Conservation (phyloP, 208 protist genomes). For the Crithidia brevicula region DNA sequence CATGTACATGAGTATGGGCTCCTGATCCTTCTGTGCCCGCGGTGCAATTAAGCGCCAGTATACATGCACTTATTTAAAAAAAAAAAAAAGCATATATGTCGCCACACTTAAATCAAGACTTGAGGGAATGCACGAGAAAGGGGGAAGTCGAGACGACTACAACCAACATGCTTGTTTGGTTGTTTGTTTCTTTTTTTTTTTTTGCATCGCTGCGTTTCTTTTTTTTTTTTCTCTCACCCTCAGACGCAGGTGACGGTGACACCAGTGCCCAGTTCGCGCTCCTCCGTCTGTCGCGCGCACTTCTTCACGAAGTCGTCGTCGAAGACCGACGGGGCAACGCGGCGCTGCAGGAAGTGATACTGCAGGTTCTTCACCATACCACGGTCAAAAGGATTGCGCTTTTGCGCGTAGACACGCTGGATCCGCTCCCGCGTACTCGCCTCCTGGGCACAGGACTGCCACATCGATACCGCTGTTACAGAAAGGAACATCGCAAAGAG, state of each 20-base stretch:
- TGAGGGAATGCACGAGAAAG: too few species aligned
- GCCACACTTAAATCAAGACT: too few species aligned
- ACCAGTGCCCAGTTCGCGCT: slow-evolving; percentile 39
- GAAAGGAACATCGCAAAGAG: slow-evolving; percentile 31
- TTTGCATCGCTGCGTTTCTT: too few species aligned
- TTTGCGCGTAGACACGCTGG: slow-evolving; percentile 64
- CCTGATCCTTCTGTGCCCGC: too few species aligned
- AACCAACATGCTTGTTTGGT: too few species aligned
- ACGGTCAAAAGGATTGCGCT: slow-evolving; percentile 72
- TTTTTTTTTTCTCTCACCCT: not conserved
- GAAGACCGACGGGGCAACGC: slow-evolving; percentile 55
- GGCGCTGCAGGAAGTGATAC: slow-evolving; percentile 46
- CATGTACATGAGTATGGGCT: too few species aligned
- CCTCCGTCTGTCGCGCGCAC: slow-evolving; percentile 45
- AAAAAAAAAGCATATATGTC: too few species aligned
- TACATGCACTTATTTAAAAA: too few species aligned
- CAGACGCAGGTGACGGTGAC: slow-evolving; percentile 37
- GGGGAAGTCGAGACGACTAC: too few species aligned
- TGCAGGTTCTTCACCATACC: slow-evolving; percentile 60
- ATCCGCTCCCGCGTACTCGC: slow-evolving; percentile 78
- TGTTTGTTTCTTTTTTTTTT: too few species aligned
- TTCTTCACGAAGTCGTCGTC: slow-evolving; percentile 74
- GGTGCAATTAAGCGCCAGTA: too few species aligned
- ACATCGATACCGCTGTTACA: slow-evolving; percentile 44
- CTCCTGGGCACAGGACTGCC: slow-evolving; percentile 31